These are phyloP conservation scores for Gleditsia sinensis DNA, from an alignment of 306 rosid species.

Conservation along the genomic window DNA sequence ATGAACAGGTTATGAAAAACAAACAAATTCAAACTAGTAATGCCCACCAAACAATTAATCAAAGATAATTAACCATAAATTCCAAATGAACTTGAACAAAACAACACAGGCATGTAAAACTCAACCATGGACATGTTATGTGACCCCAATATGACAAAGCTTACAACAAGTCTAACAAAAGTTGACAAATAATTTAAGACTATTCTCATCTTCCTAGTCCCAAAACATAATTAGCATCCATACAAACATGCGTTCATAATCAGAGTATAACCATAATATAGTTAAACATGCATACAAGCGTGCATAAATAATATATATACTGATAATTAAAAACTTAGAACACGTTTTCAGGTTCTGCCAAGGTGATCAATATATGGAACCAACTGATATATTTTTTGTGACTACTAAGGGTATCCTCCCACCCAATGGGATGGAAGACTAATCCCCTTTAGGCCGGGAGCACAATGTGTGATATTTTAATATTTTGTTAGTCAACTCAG, in stretches of 20 bases:
- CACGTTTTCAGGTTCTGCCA: conserved; percentile 16
- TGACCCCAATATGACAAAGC: not conserved
- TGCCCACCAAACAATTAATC: not conserved
- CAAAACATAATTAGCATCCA: conserved; percentile 19
- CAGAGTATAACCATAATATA: conserved; percentile 3
- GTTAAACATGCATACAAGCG: conserved; percentile 5
- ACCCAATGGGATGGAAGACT: no score
- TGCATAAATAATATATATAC: conserved; percentile 2
- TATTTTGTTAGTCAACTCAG: conserved; percentile 5
- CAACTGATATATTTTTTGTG: not conserved
- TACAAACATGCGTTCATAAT: not conserved
- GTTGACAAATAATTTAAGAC: not conserved
- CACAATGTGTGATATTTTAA: conserved; percentile 34
- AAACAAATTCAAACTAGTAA: conserved; percentile 33
- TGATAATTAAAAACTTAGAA: conserved; percentile 30
- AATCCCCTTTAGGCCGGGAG: no score
- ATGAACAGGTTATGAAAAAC: conserved; percentile 21
- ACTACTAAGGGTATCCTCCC: no score
- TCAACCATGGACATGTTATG: not conserved
- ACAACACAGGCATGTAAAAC: not conserved
- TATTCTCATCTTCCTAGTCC: not conserved
- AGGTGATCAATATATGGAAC: not conserved
- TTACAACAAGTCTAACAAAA: not conserved
- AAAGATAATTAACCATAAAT: not conserved
- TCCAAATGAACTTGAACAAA: not conserved